Percentiles rank a stretch among this genome's conserved stretches.
phyloP scores from a whole-genome alignment of 345 rosid genomes.

The Dipteronia dyeriana region DNA sequence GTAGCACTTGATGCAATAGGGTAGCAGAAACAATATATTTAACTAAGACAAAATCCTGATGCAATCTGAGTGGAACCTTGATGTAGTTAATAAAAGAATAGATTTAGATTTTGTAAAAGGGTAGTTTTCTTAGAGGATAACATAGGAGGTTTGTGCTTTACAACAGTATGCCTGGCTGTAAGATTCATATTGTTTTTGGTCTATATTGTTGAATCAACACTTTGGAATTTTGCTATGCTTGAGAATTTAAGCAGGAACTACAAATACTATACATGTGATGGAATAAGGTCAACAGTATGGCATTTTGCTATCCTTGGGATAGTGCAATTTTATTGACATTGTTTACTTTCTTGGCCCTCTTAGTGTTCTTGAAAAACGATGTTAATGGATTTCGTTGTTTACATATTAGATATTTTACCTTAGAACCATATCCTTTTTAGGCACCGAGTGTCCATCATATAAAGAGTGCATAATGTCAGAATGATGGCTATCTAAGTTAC shows the following conservation, averaged over 20 bases:
- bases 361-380: neutral
- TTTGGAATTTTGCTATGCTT: too few species aligned
- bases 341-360: neutral
- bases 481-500: conserved; percentile 47
- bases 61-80: too few species aligned
- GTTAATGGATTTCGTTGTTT: neutral
- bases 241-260: too few species aligned
- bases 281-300: neutral
- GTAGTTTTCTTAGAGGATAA: neutral
- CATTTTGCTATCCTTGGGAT: neutral
- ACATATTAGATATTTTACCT: conserved; percentile 17
- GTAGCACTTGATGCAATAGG: too few species aligned
- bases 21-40: too few species aligned
- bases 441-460: conserved; percentile 39
- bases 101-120: too few species aligned
- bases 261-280: neutral
- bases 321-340: neutral
- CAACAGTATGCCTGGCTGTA: neutral
- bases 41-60: too few species aligned
- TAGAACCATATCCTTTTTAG: conserved; percentile 32
- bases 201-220: too few species aligned
- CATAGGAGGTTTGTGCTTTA: neutral
- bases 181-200: neutral
- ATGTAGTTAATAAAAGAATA: too few species aligned
- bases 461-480: conserved; percentile 32